Evolutionary conservation across 1,284 basidiomycete species (phyloP).

Genomic region (Chalciporus piperatoides): DNA sequence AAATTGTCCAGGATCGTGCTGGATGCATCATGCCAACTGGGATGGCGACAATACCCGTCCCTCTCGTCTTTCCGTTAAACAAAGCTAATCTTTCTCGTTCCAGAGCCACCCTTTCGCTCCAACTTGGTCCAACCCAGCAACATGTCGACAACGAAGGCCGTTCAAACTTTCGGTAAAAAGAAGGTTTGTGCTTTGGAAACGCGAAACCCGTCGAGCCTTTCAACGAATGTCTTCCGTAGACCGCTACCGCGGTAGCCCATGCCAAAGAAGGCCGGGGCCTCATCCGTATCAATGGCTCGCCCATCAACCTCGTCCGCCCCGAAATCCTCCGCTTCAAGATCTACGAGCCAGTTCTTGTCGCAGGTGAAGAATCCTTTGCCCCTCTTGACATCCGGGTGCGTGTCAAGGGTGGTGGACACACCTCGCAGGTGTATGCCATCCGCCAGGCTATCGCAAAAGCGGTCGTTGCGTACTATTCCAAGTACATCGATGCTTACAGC

Average conservation of each 20-base stretch:
- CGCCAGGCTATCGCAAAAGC: constrained; percentile 99
- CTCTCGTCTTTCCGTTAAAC: background rate
- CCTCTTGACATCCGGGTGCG: constrained; percentile 95
- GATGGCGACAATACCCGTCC: constrained; percentile 35
- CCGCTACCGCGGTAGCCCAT: constrained; percentile 94
- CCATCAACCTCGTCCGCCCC: constrained; percentile 92
- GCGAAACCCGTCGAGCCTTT: constrained; percentile 4
- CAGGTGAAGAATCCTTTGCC: constrained; percentile 81
- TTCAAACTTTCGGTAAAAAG: constrained; percentile 99
- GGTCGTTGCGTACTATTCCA: constrained; percentile 97
- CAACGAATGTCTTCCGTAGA: constrained; percentile 46
- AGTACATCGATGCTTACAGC: constrained; percentile 97
- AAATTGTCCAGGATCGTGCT: constrained; percentile 28
- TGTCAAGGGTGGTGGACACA: constrained; percentile 99
- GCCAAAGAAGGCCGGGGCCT: constrained; percentile 97
- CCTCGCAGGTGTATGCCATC: constrained; percentile 98
- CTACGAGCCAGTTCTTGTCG: constrained; percentile 93
- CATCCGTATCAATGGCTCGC: constrained; percentile 96
- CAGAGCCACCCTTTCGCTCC: constrained; percentile 20
- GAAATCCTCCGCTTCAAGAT: constrained; percentile 98
- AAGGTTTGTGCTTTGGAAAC: constrained; percentile 57
- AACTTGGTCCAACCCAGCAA: constrained; percentile 30
- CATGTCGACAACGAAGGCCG: constrained; percentile 82
- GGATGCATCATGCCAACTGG: constrained; percentile 37
- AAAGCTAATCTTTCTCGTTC: constrained; percentile 18